A percentile compares a stretch with the other conserved stretches of the same genome.
phyloP scores from a whole-genome alignment of 768 basidiomycete genomes.

The Rhodotorula toruloides region DNA sequence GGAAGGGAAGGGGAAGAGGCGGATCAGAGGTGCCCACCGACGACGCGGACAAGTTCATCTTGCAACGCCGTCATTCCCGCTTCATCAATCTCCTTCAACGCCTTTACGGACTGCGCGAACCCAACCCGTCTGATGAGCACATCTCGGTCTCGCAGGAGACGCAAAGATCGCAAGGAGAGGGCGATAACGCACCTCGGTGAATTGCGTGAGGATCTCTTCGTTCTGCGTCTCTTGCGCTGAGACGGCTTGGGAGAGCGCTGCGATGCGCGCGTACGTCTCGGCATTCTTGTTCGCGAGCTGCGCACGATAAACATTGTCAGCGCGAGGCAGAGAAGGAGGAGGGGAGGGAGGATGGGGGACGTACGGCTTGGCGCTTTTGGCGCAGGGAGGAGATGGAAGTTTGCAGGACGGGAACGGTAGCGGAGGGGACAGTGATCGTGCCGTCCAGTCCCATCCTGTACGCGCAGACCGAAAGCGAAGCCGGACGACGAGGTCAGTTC shows the following conservation, averaged over 20 bases:
- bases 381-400: slow-evolving; percentile 4
- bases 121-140: not conserved
- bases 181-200: slow-evolving; percentile 1
- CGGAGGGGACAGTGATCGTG: slow-evolving; percentile 13
- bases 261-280: not conserved
- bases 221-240: slow-evolving; percentile 10
- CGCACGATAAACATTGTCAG: not conserved
- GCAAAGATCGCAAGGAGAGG: not conserved
- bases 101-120: slow-evolving; percentile 1
- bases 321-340: not conserved
- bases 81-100: slow-evolving; percentile 10
- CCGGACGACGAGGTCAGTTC: no score
- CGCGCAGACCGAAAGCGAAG: not conserved
- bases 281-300: slow-evolving; percentile 21
- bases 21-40: slow-evolving; percentile 10
- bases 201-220: slow-evolving; percentile 18
- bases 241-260: not conserved
- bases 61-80: not conserved
- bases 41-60: slow-evolving; percentile 12
- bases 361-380: slow-evolving; percentile 13
- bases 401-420: slow-evolving; percentile 11
- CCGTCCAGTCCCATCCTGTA: slow-evolving; percentile 21
- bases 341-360: not conserved
- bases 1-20: no score
- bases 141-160: not conserved